These are phyloP conservation scores for Globisporangium sylvaticum DNA, from an alignment of 352 stramenopile genomes.

Conservation along the genomic window DNA sequence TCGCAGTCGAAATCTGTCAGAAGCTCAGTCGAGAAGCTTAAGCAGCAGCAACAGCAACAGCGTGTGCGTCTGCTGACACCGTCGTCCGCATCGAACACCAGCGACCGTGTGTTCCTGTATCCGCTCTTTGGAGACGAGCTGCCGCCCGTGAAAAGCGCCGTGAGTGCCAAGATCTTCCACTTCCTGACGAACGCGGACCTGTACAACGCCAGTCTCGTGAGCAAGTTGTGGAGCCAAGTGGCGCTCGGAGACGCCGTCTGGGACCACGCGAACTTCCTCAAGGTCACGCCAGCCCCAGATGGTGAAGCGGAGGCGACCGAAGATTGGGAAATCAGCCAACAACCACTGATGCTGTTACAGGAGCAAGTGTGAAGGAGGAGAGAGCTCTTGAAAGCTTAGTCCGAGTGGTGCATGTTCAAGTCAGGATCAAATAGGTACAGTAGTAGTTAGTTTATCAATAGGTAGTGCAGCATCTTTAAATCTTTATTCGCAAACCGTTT, in stretches of 20 bases:
- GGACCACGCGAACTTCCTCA: constrained; percentile 74
- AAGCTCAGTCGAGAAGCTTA: neutral
- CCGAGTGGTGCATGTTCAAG: neutral
- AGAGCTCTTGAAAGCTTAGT: neutral
- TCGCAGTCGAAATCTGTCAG: neutral
- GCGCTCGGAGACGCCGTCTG: constrained; percentile 66
- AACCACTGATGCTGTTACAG: neutral
- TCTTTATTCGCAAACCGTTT: neutral
- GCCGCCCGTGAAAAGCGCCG: constrained; percentile 54
- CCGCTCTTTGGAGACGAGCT: constrained; percentile 64
- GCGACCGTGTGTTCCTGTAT: constrained; percentile 50
- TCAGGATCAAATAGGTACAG: constrained; percentile 1
- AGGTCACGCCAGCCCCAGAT: constrained; percentile 10
- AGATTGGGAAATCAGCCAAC: constrained; percentile 8
- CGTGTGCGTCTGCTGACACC: neutral
- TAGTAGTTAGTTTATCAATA: neutral
- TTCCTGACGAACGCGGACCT: constrained; percentile 74
- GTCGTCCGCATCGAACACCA: neutral
- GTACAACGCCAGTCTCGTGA: constrained; percentile 86
- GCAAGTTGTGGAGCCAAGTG: constrained; percentile 76
- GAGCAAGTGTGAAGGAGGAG: neutral
- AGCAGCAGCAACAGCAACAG: neutral
- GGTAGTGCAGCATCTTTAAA: neutral
- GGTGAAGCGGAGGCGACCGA: constrained; percentile 9
- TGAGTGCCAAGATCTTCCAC: constrained; percentile 61